A percentile compares a stretch with the other conserved stretches of the same genome.
Conservation (phyloP, 2,329 filamentous ascomycete species). For the Neopestalotiopsis sp. region DNA sequence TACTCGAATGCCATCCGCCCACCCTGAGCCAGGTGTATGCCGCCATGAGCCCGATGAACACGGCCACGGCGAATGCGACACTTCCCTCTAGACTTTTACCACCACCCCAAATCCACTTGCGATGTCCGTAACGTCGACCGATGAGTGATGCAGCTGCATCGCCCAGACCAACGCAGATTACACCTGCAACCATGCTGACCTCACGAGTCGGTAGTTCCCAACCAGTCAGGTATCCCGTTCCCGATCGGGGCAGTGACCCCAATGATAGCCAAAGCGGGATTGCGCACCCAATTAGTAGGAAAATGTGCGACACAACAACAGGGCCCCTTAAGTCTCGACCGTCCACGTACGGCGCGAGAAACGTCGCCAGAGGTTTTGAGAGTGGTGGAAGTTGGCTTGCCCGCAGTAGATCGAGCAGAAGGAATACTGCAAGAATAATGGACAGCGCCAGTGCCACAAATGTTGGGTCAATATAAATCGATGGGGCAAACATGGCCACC, state of each 20-base stretch:
- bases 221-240: constrained; percentile 61
- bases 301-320: constrained; percentile 95
- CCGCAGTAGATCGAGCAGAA: constrained; percentile 86
- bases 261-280: constrained; percentile 92
- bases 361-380: constrained; percentile 82
- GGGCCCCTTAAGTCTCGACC: constrained; percentile 91
- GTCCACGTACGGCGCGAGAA: constrained; percentile 93
- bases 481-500: constrained; percentile 92
- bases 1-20: constrained; percentile 79
- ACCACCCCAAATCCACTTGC: constrained; percentile 96
- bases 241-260: constrained; percentile 68
- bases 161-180: constrained; percentile 93
- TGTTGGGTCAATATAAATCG: constrained; percentile 83
- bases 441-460: constrained; percentile 82
- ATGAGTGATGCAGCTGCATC: constrained; percentile 93
- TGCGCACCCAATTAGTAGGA: constrained; percentile 91
- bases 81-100: constrained; percentile 94
- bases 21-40: constrained; percentile 77
- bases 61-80: constrained; percentile 80
- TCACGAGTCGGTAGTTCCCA: constrained; percentile 82
- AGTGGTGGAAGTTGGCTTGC: constrained; percentile 91
- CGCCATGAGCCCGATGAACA: constrained; percentile 74
- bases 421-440: constrained; percentile 81
- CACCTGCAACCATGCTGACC: constrained; percentile 88
- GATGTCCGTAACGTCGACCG: constrained; percentile 81